Conservation (phyloP, 352 stramenopile genomes). For the Phytophthora rubi region DNA sequence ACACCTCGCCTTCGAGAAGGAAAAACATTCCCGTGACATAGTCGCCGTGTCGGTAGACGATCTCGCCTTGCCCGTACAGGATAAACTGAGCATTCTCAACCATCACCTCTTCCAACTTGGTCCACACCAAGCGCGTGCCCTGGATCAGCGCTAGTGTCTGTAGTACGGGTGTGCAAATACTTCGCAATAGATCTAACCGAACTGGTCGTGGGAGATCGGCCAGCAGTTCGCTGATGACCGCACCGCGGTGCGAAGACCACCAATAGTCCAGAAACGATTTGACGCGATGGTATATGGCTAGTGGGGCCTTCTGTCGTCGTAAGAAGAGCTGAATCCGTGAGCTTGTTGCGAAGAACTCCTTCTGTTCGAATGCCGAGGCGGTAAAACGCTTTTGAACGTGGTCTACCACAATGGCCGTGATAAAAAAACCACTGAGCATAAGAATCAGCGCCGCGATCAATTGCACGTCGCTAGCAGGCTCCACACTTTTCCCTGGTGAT, state of each 20-base stretch:
- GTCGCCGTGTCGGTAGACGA: slow-evolving; percentile 52
- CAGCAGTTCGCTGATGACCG: slow-evolving; percentile 51
- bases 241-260: slow-evolving; percentile 61
- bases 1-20: slow-evolving; percentile 57
- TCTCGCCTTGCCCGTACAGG: slow-evolving; percentile 61
- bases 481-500: slow-evolving; percentile 44
- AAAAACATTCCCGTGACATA: slow-evolving; percentile 63
- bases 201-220: slow-evolving; percentile 52
- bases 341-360: slow-evolving; percentile 54
- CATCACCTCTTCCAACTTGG: slow-evolving; percentile 44
- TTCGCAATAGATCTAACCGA: slow-evolving; percentile 46
- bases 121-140: slow-evolving; percentile 31
- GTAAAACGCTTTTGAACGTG: slow-evolving; percentile 62
- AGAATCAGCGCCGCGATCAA: slow-evolving; percentile 41
- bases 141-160: slow-evolving; percentile 47
- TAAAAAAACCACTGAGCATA: slow-evolving; percentile 50
- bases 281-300: slow-evolving; percentile 51
- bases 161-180: slow-evolving; percentile 47
- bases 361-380: slow-evolving; percentile 54
- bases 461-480: slow-evolving; percentile 45
- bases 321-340: slow-evolving; percentile 60
- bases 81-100: slow-evolving; percentile 53
- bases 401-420: slow-evolving; percentile 50
- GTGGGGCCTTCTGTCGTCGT: slow-evolving; percentile 48
- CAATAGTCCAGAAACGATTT: slow-evolving; percentile 70